phyloP scores from a whole-genome alignment of 2,329 filamentous ascomycete genomes.

The Colletotrichum eleusines region DNA sequence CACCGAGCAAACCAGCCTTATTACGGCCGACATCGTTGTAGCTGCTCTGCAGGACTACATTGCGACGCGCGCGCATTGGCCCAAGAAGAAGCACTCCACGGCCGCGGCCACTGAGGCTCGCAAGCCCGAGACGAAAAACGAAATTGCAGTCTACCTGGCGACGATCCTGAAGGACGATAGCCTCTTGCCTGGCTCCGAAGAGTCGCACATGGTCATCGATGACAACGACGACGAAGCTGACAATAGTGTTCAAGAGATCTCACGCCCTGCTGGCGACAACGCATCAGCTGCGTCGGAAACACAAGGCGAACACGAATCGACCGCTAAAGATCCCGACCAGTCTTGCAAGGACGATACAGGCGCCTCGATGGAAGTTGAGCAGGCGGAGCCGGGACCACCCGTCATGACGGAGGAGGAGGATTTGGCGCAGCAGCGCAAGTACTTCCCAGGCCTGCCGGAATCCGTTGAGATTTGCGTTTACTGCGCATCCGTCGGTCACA shows the following conservation, averaged over 20 bases:
- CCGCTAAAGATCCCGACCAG: conserved; percentile 3
- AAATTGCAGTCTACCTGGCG: conserved; percentile 30
- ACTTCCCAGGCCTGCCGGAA: conserved; percentile 64
- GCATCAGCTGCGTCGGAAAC: background rate
- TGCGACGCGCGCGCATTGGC: conserved; percentile 23
- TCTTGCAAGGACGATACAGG: conserved; percentile 38
- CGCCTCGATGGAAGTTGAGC: conserved; percentile 17
- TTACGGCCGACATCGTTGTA: conserved; percentile 30
- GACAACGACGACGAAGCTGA: conserved; percentile 35
- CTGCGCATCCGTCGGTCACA: conserved; percentile 64
- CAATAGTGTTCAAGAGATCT: conserved; percentile 23
- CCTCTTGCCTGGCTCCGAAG: conserved; percentile 17
- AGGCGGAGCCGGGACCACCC: conserved; percentile 22
- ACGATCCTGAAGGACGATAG: conserved; percentile 29
- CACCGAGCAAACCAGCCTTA: conserved; percentile 25
- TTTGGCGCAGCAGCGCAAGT: conserved; percentile 56
- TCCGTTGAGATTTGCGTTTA: conserved; percentile 61
- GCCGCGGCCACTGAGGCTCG: conserved; percentile 22
- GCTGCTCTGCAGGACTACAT: conserved; percentile 33
- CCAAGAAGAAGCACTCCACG: conserved; percentile 28
- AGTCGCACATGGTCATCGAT: conserved; percentile 30
- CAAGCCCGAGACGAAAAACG: conserved; percentile 27
- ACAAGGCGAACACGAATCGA: background rate
- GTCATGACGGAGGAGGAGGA: conserved; percentile 48
- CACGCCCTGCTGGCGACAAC: background rate